Evolutionary conservation across 306 rosid genomes (phyloP).

Genomic region (Begonia fuchsioides): DNA sequence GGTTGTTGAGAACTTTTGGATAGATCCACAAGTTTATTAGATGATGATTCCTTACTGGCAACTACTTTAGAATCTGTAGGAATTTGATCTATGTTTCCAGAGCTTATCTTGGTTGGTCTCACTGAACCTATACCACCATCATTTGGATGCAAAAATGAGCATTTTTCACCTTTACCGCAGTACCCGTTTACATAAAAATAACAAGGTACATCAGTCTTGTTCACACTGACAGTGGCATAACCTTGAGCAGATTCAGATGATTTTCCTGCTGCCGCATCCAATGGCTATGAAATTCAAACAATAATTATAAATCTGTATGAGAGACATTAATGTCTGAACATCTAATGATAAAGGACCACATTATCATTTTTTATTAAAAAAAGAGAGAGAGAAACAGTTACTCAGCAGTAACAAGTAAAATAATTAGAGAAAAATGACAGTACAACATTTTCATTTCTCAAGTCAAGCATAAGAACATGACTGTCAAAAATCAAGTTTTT

Average conservation of each 20-base stretch:
- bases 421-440: no score
- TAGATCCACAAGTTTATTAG: conserved; percentile 12
- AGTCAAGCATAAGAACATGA: no score
- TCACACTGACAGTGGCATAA: conserved; percentile 32
- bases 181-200: conserved; percentile 76
- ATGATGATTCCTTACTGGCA: conserved; percentile 13
- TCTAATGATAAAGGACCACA: conserved; percentile 4
- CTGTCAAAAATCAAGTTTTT: no score
- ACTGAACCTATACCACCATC: conserved; percentile 18
- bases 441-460: no score
- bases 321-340: conserved; percentile 5
- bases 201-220: conserved; percentile 76
- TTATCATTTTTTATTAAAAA: no score
- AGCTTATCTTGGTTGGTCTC: conserved; percentile 29
- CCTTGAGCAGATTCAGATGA: conserved; percentile 34
- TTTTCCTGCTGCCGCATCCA: conserved; percentile 47
- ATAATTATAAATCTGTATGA: conserved; percentile 4
- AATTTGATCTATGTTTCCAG: conserved; percentile 20
- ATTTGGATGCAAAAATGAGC: conserved; percentile 66
- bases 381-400: no score
- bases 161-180: conserved; percentile 83
- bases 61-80: conserved; percentile 25
- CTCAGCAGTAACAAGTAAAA: no score
- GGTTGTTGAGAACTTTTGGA: conserved; percentile 19
- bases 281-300: conserved; percentile 36